Percentiles rank a stretch among this genome's conserved stretches.
These are phyloP conservation scores for Barnettozyma siamensis DNA, from an alignment of 805 yeast genomes.

Conservation along the genomic window DNA sequence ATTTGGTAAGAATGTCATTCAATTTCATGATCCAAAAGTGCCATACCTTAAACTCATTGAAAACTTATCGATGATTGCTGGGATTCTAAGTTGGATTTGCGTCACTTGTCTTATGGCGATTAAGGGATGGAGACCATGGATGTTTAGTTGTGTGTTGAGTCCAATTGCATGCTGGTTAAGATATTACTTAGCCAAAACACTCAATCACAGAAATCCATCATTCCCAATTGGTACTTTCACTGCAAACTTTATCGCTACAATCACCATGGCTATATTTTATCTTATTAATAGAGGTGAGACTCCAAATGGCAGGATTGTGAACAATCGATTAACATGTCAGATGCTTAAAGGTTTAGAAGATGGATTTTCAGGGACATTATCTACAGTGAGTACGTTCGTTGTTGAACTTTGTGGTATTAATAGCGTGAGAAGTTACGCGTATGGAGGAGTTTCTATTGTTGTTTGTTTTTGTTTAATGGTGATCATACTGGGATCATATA, in stretches of 20 bases:
- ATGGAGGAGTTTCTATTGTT: conserved; percentile 44
- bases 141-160: conserved; percentile 58
- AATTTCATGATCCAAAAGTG: conserved; percentile 44
- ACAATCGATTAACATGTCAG: conserved; percentile 37
- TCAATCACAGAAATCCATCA: conserved; percentile 37
- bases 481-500: conserved; percentile 63
- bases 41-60: conserved; percentile 31
- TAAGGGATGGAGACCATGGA: conserved; percentile 60
- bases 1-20: conserved; percentile 48
- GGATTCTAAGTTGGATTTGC: conserved; percentile 20
- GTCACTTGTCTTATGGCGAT: conserved; percentile 20
- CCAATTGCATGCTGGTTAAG: conserved; percentile 66
- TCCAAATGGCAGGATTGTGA: conserved; percentile 25
- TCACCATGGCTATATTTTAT: conserved; percentile 38
- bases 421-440: conserved; percentile 37
- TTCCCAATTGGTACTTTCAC: conserved; percentile 54
- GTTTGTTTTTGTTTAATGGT: conserved; percentile 45
- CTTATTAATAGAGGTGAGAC: conserved; percentile 40
- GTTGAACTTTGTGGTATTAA: conserved; percentile 49
- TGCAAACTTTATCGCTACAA: conserved; percentile 44
- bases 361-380: conserved; percentile 67
- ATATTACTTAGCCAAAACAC: conserved; percentile 43
- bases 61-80: conserved; percentile 9
- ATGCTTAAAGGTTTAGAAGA: conserved; percentile 48
- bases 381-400: conserved; percentile 75